These are phyloP conservation scores for Populus deltoides DNA, from an alignment of 345 rosid genomes.

Conservation along the genomic window DNA sequence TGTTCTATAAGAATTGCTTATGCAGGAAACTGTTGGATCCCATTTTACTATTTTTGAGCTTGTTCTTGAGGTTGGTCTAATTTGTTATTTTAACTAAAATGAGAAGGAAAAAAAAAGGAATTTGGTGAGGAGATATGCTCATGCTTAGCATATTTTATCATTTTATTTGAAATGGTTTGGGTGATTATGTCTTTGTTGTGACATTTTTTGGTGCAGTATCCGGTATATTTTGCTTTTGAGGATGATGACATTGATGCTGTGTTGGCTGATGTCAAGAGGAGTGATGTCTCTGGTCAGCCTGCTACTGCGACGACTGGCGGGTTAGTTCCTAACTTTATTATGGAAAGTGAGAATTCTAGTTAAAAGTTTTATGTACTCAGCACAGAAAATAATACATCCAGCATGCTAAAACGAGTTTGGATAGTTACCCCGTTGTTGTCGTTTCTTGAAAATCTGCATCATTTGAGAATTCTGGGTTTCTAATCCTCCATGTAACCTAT, in stretches of 20 bases:
- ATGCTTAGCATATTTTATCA: background rate
- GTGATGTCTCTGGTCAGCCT: constrained; percentile 83
- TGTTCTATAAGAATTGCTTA: too few species aligned
- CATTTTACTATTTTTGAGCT: too few species aligned
- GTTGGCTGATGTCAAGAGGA: constrained; percentile 77
- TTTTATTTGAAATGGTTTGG: background rate
- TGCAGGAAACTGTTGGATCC: too few species aligned
- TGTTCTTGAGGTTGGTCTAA: background rate
- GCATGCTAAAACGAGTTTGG: constrained; percentile 1
- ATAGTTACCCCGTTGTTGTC: too few species aligned
- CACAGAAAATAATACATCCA: background rate
- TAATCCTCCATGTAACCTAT: background rate
- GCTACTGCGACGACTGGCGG: constrained; percentile 97
- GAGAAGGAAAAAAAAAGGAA: too few species aligned
- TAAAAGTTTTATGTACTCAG: background rate
- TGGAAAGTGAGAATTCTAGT: constrained; percentile 7
- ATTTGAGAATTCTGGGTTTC: background rate
- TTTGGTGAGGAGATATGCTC: too few species aligned
- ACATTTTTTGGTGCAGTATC: constrained; percentile 53
- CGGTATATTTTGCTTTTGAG: constrained; percentile 95
- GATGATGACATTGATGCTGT: constrained; percentile 71
- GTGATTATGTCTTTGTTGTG: background rate
- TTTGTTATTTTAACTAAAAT: too few species aligned
- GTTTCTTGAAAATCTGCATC: constrained; percentile 5
- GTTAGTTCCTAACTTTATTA: constrained; percentile 45